Evolutionary conservation across 768 basidiomycete genomes (phyloP).

Genomic region (Rhodotorula kratochvilovae): DNA sequence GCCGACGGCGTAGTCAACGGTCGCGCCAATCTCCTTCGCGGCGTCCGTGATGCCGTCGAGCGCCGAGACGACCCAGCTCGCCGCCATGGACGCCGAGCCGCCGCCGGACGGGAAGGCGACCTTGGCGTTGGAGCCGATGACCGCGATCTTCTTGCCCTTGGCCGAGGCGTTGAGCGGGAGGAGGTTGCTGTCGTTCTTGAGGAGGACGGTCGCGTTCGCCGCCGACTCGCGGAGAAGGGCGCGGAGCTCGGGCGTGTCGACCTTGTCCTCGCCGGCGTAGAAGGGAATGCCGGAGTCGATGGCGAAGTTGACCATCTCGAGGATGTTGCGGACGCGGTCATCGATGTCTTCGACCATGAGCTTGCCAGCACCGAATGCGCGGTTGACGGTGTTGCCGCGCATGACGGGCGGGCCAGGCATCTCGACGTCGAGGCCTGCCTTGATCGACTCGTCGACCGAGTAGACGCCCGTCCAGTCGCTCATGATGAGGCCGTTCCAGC

Average conservation of each 20-base stretch:
- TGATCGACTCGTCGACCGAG: conserved; percentile 44
- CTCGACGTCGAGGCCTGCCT: conserved; percentile 46
- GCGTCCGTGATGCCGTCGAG: conserved; percentile 46
- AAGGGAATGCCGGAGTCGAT: conserved; percentile 58
- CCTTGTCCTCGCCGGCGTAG: conserved; percentile 53
- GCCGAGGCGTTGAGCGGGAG: conserved; percentile 46
- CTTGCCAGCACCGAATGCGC: conserved; percentile 45
- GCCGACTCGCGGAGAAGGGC: conserved; percentile 51
- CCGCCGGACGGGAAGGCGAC: conserved; percentile 45
- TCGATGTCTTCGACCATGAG: conserved; percentile 50
- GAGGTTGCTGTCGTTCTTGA: conserved; percentile 48
- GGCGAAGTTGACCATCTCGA: conserved; percentile 54
- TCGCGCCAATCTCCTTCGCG: conserved; percentile 41
- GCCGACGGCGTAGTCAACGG: conserved; percentile 30
- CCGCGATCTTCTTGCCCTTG: conserved; percentile 38
- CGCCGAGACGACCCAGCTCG: conserved; percentile 47
- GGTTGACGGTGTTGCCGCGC: conserved; percentile 29
- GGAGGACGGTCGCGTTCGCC: conserved; percentile 54
- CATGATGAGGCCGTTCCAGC: conserved; percentile 47
- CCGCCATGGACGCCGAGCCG: conserved; percentile 47
- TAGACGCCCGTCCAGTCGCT: conserved; percentile 43
- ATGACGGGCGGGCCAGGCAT: conserved; percentile 50
- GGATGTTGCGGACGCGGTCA: conserved; percentile 53
- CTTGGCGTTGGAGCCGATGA: conserved; percentile 47
- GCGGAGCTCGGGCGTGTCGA: conserved; percentile 50